These are phyloP conservation scores for Geranium incanum DNA, from an alignment of 441 rosid species.

Conservation along the genomic window DNA sequence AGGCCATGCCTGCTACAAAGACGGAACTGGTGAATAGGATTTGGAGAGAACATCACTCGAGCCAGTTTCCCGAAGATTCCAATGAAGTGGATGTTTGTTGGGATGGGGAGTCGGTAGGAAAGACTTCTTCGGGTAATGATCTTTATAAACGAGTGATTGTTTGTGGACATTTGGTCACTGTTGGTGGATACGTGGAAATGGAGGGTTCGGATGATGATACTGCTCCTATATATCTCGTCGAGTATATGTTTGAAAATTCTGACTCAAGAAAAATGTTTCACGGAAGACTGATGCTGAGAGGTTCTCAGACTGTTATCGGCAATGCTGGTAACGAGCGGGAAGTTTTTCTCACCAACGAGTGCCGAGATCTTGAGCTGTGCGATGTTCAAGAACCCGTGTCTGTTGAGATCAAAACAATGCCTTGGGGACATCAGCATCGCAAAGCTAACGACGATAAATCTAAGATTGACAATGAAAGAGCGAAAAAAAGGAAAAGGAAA, in stretches of 20 bases:
- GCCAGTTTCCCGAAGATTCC: conserved; percentile 49
- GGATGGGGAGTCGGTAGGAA: conserved; percentile 45
- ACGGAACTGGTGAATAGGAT: conserved; percentile 63
- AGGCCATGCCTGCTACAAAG: conserved; percentile 76
- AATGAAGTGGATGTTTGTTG: conserved; percentile 39
- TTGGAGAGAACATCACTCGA: conserved; percentile 79
- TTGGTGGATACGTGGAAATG: conserved; percentile 43
- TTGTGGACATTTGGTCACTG: conserved; percentile 39
- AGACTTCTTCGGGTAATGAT: conserved; percentile 40
- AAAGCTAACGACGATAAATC: conserved; percentile 18
- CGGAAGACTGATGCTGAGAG: conserved; percentile 54
- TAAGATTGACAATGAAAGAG: conserved; percentile 11
- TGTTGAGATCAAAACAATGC: conserved; percentile 43
- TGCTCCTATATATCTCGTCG: conserved; percentile 53
- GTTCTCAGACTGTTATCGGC: conserved; percentile 58
- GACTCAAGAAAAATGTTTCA: conserved; percentile 61
- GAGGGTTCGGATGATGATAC: conserved; percentile 39
- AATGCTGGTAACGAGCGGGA: conserved; percentile 67
- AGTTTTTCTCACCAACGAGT: conserved; percentile 53
- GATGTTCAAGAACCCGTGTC: conserved; percentile 38
- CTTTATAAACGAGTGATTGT: conserved; percentile 46
- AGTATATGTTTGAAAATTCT: conserved; percentile 61
- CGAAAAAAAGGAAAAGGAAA: conserved; percentile 2
- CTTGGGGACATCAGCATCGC: conserved; percentile 66
- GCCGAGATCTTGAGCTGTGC: conserved; percentile 41